Evolutionary conservation across 768 basidiomycete species (phyloP).

Genomic region (Leccinum longicurvipes): DNA sequence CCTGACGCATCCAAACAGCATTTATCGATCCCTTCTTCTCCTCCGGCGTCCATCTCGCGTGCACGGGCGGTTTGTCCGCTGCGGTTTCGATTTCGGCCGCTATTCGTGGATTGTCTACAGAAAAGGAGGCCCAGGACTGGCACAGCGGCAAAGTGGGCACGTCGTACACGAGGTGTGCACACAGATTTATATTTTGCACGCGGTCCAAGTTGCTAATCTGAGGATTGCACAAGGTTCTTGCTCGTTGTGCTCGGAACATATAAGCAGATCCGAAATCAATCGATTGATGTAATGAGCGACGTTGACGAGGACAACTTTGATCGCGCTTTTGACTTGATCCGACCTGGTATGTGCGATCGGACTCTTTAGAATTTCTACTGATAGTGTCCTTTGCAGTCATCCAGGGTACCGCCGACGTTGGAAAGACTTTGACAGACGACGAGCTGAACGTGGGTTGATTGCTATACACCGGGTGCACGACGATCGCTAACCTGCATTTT

Average conservation of each 20-base stretch:
- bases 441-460: not conserved
- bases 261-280: not conserved
- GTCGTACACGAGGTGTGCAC: not conserved
- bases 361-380: no score
- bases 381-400: not conserved
- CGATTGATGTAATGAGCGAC: not conserved
- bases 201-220: not conserved
- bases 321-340: not conserved
- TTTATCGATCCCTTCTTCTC: not conserved
- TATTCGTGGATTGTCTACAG: not conserved
- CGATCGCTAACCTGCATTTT: not conserved
- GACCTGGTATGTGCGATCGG: no score
- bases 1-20: not conserved
- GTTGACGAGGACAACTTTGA: not conserved
- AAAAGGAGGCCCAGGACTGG: not conserved
- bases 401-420: not conserved
- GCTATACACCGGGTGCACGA: not conserved
- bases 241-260: not conserved
- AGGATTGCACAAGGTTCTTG: not conserved
- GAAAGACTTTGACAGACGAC: not conserved
- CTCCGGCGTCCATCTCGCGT: not conserved
- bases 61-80: not conserved
- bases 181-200: not conserved
- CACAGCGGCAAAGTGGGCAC: not conserved
- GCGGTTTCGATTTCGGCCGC: not conserved